A percentile compares a stretch with the other conserved stretches of the same genome.
Evolutionary conservation across 352 stramenopile genomes (phyloP).

Genomic region (Globisporangium cystogenes): DNA sequence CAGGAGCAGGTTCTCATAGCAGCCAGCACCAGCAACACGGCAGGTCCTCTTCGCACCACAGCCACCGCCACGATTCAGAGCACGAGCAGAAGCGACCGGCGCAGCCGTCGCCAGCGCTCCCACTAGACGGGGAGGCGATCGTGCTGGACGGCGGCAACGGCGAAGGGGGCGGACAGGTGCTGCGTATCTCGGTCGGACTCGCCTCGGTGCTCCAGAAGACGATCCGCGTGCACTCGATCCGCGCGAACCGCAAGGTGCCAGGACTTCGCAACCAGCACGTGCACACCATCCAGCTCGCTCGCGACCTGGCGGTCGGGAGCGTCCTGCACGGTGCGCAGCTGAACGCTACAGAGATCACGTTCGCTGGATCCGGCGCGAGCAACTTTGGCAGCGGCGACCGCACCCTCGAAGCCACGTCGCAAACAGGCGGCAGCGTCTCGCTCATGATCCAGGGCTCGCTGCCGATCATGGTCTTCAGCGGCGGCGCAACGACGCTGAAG

Average conservation of each 20-base stretch:
- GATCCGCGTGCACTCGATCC: conserved; percentile 76
- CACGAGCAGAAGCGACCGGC: conserved; percentile 5
- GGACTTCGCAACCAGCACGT: conserved; percentile 83
- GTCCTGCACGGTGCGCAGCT: conserved; percentile 31
- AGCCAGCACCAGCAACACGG: not conserved
- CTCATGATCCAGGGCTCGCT: conserved; percentile 65
- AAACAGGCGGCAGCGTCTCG: conserved; percentile 48
- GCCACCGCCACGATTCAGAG: not conserved
- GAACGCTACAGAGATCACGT: conserved; percentile 41
- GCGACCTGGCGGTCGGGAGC: conserved; percentile 22
- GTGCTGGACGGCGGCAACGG: conserved; percentile 47
- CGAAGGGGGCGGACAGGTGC: conserved; percentile 88
- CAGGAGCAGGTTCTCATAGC: not conserved
- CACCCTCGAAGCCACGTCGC: conserved; percentile 29
- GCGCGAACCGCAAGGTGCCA: conserved; percentile 58
- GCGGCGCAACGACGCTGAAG: conserved; percentile 16
- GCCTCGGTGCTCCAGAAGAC: conserved; percentile 51
- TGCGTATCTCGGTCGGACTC: conserved; percentile 76
- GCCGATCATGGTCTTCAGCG: conserved; percentile 37
- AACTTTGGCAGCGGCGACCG: not conserved
- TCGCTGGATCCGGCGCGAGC: conserved; percentile 16
- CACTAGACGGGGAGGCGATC: conserved; percentile 6
- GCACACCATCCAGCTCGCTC: conserved; percentile 58
- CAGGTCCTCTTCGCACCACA: not conserved
- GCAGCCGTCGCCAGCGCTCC: not conserved